Evolutionary conservation across 106 monocot genomes (phyloP).

Genomic region (Apostasia shenzhenica): DNA sequence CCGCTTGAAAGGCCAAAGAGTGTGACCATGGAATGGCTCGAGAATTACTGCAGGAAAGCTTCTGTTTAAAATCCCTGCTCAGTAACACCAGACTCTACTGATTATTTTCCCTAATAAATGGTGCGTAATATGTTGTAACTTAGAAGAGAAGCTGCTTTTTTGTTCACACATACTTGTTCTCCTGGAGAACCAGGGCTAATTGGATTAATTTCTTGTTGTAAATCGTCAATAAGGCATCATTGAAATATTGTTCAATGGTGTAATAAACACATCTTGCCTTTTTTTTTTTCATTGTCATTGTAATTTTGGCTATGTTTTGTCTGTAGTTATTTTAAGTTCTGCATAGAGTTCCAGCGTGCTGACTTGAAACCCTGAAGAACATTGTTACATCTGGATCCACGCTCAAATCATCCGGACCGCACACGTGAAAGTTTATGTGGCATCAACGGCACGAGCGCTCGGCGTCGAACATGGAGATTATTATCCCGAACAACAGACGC

Average conservation of each 20-base stretch:
- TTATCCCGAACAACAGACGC: too few species aligned
- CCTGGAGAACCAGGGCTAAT: not conserved
- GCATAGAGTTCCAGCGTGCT: too few species aligned
- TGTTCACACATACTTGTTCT: not conserved
- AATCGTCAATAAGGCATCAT: slow-evolving; percentile 1
- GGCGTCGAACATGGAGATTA: too few species aligned
- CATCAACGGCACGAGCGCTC: too few species aligned
- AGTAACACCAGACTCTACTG: not conserved
- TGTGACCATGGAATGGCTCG: slow-evolving; percentile 96
- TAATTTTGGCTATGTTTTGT: too few species aligned
- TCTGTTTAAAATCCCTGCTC: slow-evolving; percentile 11
- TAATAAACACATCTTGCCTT: too few species aligned
- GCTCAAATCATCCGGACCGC: too few species aligned
- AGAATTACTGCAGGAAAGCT: slow-evolving; percentile 63
- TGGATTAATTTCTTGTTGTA: not conserved
- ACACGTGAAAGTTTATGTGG: too few species aligned
- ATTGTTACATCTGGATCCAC: too few species aligned
- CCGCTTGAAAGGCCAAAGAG: slow-evolving; percentile 98
- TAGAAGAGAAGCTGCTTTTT: not conserved
- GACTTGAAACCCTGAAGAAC: too few species aligned
- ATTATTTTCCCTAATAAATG: not conserved
- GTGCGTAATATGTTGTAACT: not conserved
- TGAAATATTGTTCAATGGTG: not conserved
- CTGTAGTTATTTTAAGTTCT: too few species aligned
- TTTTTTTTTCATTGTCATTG: too few species aligned